Evolutionary conservation across 2,329 filamentous ascomycete genomes (phyloP).

Genomic region (Uncinocarpus reesii): DNA sequence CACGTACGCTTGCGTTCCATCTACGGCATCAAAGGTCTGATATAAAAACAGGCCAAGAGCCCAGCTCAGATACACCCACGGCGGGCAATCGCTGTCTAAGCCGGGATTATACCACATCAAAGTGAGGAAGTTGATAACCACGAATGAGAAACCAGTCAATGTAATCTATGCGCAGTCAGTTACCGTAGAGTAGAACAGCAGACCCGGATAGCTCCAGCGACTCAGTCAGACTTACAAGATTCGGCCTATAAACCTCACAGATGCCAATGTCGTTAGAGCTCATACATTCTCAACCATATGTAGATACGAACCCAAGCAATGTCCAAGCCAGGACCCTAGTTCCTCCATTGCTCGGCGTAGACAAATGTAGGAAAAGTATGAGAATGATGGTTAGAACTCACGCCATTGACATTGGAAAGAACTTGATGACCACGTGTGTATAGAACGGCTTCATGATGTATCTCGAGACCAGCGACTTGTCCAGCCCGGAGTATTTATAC

Average conservation of each 20-base stretch:
- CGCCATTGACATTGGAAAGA: slow-evolving; percentile 94
- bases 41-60: slow-evolving; percentile 84
- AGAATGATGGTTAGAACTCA: slow-evolving; percentile 34
- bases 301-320: neutral
- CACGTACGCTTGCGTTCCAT: slow-evolving; percentile 80
- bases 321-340: neutral
- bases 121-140: slow-evolving; percentile 80
- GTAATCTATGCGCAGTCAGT: slow-evolving; percentile 54
- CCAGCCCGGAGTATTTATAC: slow-evolving; percentile 92
- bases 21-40: slow-evolving; percentile 96
- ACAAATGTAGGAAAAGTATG: neutral
- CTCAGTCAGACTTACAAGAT: slow-evolving; percentile 43
- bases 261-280: neutral
- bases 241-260: slow-evolving; percentile 37
- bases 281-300: neutral
- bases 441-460: slow-evolving; percentile 98
- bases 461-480: slow-evolving; percentile 78
- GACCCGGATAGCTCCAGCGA: no score
- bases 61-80: slow-evolving; percentile 93
- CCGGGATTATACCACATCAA: slow-evolving; percentile 94
- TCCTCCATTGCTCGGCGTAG: neutral
- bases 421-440: slow-evolving; percentile 83
- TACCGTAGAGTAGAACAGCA: no score
- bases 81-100: slow-evolving; percentile 82
- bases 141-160: slow-evolving; percentile 77